Base-by-base conservation (phyloP, 768 basidiomycete species). In the Galerina sulciceps region DNA sequence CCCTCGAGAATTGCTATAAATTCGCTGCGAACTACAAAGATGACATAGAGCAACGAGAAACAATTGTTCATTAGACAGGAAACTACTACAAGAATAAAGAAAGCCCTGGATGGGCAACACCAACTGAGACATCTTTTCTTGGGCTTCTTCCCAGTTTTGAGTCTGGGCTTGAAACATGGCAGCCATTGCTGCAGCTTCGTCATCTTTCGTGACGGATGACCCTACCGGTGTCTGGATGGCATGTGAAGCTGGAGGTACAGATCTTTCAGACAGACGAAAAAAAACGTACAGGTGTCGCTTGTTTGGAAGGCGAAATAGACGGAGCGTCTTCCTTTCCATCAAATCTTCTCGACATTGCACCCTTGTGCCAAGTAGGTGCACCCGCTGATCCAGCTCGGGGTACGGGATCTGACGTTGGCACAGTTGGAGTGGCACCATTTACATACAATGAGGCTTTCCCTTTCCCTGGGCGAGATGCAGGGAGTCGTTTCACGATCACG, bases 61-160 rank as follows among this genome's bases (percentile, higher is more conserved):
- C 67, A 67, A 51, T 76, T 75, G 81, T 87, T 84, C 83, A 90
- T 91, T 87, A 90, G 89, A 91, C 65, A 74, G 68, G 67, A 72
- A 64, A 77, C 83, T 89, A 89, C 86, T 87, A 89, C 83, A 77
- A 74, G 76, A 73, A 84, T 76, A 83, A 79, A 31, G 10, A 36
- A 77, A 81, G 74, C 78, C 79, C 78, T 72, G 68, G 67, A 73
- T 71, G 82, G 81, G 81, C 79, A 77, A 86, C 80, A 95, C 96
- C 81, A 82, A 99, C 97, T 94, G 89, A 72, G 95, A 91, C 96
- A 99, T 98, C 84, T 96, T 94, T 83, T 98, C 95, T 79, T 98
- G 94, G 70, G 95, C 90, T 84, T 96, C 92, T 80, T 97, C 91
- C 97, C 96, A 99, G 75, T 95, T 93, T 63, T 92, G 88, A 40